phyloP scores from a whole-genome alignment of 2,329 filamentous ascomycete species.

The Lecanicillium sp. region DNA sequence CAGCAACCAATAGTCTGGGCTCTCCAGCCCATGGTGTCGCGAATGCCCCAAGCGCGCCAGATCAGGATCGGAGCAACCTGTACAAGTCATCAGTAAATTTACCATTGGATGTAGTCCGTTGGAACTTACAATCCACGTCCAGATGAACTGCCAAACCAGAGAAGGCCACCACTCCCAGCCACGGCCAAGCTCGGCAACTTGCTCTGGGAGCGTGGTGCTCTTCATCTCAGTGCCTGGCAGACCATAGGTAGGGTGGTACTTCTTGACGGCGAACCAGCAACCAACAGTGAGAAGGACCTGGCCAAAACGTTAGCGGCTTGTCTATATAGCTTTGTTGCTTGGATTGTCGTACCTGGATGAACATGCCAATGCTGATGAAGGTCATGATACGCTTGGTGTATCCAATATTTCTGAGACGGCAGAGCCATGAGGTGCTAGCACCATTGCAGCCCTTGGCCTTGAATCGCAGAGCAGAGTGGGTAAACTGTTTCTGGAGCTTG shows the following conservation, averaged over 20 bases:
- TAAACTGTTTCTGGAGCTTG: constrained; percentile 39
- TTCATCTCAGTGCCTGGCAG: constrained; percentile 31
- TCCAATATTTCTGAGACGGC: constrained; percentile 30
- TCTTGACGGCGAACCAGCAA: constrained; percentile 51
- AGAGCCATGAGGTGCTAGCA: constrained; percentile 26
- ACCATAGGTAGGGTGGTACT: constrained; percentile 51
- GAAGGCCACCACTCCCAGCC: constrained; percentile 58
- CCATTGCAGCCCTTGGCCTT: constrained; percentile 22
- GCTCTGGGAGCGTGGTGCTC: constrained; percentile 30
- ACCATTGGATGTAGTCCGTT: not conserved
- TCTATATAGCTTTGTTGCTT: not conserved
- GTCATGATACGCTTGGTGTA: constrained; percentile 36
- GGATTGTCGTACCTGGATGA: constrained; percentile 37
- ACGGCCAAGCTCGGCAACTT: constrained; percentile 34
- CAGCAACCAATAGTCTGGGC: constrained; percentile 43
- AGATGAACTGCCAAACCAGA: constrained; percentile 48
- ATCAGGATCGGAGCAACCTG: constrained; percentile 45
- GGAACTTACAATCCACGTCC: constrained; percentile 42
- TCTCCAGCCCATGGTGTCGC: constrained; percentile 53
- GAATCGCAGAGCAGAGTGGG: constrained; percentile 17
- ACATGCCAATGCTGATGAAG: constrained; percentile 41
- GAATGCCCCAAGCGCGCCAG: constrained; percentile 46
- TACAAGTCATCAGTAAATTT: not conserved
- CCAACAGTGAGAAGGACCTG: constrained; percentile 47
- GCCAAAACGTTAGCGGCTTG: constrained; percentile 4